A percentile compares a stretch with the other conserved stretches of the same genome.
Evolutionary conservation across 495 filamentous ascomycete genomes (phyloP).

Genomic region (Aspergillus conjunctus): DNA sequence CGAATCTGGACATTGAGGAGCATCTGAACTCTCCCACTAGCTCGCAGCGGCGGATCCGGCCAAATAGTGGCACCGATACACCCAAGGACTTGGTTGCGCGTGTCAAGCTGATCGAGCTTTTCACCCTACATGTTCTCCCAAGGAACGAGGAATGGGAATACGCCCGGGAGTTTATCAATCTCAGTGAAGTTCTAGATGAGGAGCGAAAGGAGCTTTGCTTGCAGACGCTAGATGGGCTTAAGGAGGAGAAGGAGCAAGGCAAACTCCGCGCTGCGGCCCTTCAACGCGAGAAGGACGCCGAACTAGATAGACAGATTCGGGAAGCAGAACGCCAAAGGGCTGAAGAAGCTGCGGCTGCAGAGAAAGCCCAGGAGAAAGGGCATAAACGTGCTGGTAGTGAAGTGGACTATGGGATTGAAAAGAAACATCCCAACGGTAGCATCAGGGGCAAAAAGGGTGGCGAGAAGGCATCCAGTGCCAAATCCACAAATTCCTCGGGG

Average conservation of each 20-base stretch:
- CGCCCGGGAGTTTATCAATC: constrained; percentile 81
- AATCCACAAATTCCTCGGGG: constrained; percentile 26
- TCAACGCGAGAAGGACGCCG: constrained; percentile 63
- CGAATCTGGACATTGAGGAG: constrained; percentile 66
- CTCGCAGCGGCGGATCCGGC: constrained; percentile 33
- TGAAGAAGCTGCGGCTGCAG: constrained; percentile 56
- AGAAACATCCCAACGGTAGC: constrained; percentile 39
- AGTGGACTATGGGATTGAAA: constrained; percentile 58
- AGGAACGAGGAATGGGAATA: constrained; percentile 95
- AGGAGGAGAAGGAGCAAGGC: constrained; percentile 72
- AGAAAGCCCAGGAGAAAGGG: constrained; percentile 47
- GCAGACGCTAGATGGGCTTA: constrained; percentile 61
- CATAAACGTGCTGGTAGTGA: constrained; percentile 55
- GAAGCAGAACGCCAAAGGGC: constrained; percentile 61
- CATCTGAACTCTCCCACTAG: constrained; percentile 44
- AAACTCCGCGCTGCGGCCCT: constrained; percentile 65
- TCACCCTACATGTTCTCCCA: constrained; percentile 87
- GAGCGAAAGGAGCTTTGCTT: constrained; percentile 85
- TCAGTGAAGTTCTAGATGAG: constrained; percentile 84
- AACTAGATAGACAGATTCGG: constrained; percentile 55
- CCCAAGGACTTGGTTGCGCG: constrained; percentile 74
- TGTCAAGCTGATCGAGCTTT: constrained; percentile 90
- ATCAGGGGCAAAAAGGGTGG: constrained; percentile 37
- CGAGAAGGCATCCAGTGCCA: constrained; percentile 37
- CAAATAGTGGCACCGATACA: constrained; percentile 66